Evolutionary conservation across 805 yeast species (phyloP).

Genomic region (Metschnikowia gelsemii): DNA sequence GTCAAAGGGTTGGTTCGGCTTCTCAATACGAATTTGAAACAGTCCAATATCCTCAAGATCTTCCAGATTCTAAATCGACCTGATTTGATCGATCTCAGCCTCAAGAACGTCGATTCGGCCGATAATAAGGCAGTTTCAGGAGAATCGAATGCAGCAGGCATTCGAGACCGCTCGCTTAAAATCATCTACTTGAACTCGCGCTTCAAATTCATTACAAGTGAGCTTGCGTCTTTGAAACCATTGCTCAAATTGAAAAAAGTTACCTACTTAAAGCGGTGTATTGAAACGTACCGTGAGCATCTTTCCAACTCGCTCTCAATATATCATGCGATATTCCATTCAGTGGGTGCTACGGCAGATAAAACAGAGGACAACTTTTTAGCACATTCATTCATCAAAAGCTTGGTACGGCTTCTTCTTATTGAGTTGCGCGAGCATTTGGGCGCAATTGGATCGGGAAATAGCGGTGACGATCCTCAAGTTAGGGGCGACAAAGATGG

Average conservation of each 20-base stretch:
- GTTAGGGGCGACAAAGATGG: slow-evolving; percentile 53
- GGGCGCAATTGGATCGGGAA: slow-evolving; percentile 16
- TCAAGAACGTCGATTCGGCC: slow-evolving; percentile 1
- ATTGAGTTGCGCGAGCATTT: slow-evolving; percentile 26
- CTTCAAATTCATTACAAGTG: slow-evolving; percentile 61
- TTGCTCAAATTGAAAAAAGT: slow-evolving; percentile 52
- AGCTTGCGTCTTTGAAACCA: slow-evolving; percentile 57
- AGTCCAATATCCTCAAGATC: slow-evolving; percentile 75
- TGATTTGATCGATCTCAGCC: slow-evolving; percentile 37
- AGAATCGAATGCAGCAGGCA: neutral
- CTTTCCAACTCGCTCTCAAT: slow-evolving; percentile 71
- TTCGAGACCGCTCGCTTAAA: slow-evolving; percentile 33
- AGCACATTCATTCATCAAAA: slow-evolving; percentile 31
- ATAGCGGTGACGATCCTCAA: slow-evolving; percentile 31
- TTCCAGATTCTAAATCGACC: slow-evolving; percentile 72
- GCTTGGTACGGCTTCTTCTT: slow-evolving; percentile 27
- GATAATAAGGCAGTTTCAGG: slow-evolving; percentile 3
- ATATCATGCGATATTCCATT: slow-evolving; percentile 58
- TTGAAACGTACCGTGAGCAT: slow-evolving; percentile 84
- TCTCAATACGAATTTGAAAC: slow-evolving; percentile 72
- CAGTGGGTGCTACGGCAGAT: slow-evolving; percentile 21
- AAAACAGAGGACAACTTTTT: slow-evolving; percentile 23
- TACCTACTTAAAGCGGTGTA: slow-evolving; percentile 69
- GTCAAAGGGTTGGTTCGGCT: slow-evolving; percentile 65
- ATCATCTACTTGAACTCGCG: slow-evolving; percentile 67